phyloP scores from a whole-genome alignment of 176 grass and related monocot genomes.

The Carex pumila region DNA sequence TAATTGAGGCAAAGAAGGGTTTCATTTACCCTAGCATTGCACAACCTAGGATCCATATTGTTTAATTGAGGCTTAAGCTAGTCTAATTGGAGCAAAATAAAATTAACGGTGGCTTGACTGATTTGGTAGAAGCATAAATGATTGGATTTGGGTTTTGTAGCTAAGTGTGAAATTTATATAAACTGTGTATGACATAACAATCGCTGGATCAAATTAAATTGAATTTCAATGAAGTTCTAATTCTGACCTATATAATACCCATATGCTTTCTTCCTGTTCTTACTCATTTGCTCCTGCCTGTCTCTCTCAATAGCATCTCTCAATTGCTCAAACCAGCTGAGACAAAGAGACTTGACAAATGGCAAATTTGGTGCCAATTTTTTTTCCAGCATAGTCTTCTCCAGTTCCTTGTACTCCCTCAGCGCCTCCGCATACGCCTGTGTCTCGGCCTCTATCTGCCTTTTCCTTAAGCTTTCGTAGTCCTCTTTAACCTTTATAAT shows the following conservation, averaged over 20 bases:
- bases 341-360: constrained; percentile 74
- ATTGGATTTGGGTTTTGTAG: neutral
- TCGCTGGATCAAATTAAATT: neutral
- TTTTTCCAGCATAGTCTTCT: constrained; percentile 91
- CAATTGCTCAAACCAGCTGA: constrained; percentile 93
- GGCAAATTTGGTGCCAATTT: constrained; percentile 72
- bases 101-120: neutral
- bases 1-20: neutral
- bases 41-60: no score
- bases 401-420: constrained; percentile 79
- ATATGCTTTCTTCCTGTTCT: constrained; percentile 57
- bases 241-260: constrained; percentile 45
- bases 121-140: neutral
- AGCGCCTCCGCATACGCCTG: constrained; percentile 79
- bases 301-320: constrained; percentile 68
- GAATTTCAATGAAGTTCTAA: neutral
- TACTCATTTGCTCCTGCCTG: constrained; percentile 45
- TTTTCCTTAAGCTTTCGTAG: constrained; percentile 44
- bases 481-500: constrained; percentile 5
- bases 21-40: neutral
- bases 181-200: neutral
- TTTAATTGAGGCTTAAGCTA: neutral
- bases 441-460: constrained; percentile 87
- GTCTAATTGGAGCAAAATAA: neutral
- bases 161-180: neutral